phyloP scores from a whole-genome alignment of 768 basidiomycete species.

The Tricholoma flavovirens region DNA sequence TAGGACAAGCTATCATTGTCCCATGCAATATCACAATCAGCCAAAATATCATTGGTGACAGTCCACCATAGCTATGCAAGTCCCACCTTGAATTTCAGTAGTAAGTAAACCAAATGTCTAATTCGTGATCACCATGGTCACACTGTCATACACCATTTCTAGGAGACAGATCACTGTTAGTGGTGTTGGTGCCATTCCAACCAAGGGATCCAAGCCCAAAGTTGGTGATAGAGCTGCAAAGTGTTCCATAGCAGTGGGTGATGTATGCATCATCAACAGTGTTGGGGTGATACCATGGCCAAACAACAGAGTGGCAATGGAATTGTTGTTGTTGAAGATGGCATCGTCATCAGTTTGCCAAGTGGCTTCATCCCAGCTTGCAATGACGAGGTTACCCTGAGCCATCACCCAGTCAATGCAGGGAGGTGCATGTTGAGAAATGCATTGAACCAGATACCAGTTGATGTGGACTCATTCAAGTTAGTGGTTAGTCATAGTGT shows the following conservation, averaged over 20 bases:
- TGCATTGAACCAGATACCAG: background rate
- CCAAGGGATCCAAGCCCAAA: background rate
- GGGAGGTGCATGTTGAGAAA: background rate
- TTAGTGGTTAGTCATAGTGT: too few species aligned
- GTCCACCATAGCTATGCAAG: too few species aligned
- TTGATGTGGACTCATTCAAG: too few species aligned
- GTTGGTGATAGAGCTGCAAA: background rate
- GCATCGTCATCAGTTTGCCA: background rate
- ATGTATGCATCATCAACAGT: background rate
- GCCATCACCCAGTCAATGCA: background rate
- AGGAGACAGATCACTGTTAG: background rate
- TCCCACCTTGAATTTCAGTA: too few species aligned
- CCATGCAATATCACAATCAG: too few species aligned
- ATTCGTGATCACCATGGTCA: too few species aligned
- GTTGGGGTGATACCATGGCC: background rate
- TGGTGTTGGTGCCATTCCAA: background rate
- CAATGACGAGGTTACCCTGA: background rate
- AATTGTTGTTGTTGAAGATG: background rate
- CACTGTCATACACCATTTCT: too few species aligned
- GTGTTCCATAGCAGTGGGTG: background rate
- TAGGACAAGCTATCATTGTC: too few species aligned
- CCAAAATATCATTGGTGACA: too few species aligned
- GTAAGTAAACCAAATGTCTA: too few species aligned
- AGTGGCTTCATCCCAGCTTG: background rate
- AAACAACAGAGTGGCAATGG: background rate